Conservation (phyloP, 1,284 basidiomycete genomes). For the Trichosporon ovoides region DNA sequence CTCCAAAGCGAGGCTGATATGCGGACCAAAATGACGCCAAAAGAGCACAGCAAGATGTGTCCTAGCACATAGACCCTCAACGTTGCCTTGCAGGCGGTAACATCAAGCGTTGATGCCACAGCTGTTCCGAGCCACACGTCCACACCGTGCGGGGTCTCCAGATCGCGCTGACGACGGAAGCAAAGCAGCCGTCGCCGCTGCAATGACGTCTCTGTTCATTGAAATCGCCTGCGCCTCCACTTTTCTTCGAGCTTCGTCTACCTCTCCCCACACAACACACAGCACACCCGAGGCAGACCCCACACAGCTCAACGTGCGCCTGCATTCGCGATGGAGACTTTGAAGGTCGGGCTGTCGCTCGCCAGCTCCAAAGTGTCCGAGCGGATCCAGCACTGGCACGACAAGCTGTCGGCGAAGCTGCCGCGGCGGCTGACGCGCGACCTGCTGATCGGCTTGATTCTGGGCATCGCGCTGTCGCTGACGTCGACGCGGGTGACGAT, state of each 20-base stretch:
- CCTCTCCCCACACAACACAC: background rate
- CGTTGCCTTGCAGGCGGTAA: too few species aligned
- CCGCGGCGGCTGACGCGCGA: conserved; percentile 39
- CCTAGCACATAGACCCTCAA: too few species aligned
- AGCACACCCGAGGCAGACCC: background rate
- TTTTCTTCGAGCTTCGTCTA: background rate
- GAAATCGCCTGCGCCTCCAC: too few species aligned
- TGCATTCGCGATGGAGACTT: background rate
- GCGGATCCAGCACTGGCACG: background rate
- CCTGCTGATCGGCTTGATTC: conserved; percentile 60
- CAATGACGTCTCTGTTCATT: too few species aligned
- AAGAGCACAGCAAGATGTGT: too few species aligned
- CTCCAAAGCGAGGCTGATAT: too few species aligned
- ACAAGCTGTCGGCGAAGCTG: conserved; percentile 17
- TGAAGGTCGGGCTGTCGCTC: background rate
- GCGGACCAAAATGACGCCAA: too few species aligned
- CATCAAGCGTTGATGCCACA: too few species aligned
- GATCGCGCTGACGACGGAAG: too few species aligned
- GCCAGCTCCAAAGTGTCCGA: conserved; percentile 2
- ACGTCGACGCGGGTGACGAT: conserved; percentile 59
- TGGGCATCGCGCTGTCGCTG: conserved; percentile 65
- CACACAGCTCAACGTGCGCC: background rate
- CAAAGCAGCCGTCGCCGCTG: too few species aligned
- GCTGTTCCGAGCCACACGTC: too few species aligned
- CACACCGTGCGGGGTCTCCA: too few species aligned